These are phyloP conservation scores for Malus hybrid DNA, from an alignment of 331 rosid species.

Conservation along the genomic window DNA sequence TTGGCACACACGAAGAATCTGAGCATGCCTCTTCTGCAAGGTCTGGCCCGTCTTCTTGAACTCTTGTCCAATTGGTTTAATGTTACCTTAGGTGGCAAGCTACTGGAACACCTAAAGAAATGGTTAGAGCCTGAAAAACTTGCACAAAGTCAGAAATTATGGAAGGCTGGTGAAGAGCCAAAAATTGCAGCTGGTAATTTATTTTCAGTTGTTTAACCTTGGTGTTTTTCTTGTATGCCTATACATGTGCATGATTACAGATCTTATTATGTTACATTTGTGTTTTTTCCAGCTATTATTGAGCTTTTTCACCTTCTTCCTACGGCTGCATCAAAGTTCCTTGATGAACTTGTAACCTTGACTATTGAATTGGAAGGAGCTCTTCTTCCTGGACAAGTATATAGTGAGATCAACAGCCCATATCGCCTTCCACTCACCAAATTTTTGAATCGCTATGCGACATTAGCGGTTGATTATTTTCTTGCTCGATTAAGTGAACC, in stretches of 20 bases:
- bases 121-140: conserved; percentile 99
- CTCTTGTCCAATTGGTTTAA: conserved; percentile 96
- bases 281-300: conserved; percentile 71
- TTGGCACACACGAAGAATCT: conserved; percentile 95
- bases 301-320: conserved; percentile 99
- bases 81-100: conserved; percentile 89
- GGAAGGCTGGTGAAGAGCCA: conserved; percentile 99
- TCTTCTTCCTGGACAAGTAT: conserved; percentile 90
- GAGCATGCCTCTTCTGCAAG: conserved; percentile 97
- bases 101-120: conserved; percentile 92
- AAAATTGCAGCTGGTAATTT: conserved; percentile 93
- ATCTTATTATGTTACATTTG: conserved; percentile 13
- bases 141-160: conserved; percentile 87
- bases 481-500: conserved; percentile 88
- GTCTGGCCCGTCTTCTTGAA: conserved; percentile 96
- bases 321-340: conserved; percentile 90
- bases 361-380: conserved; percentile 99
- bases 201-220: conserved; percentile 12
- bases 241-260: background rate
- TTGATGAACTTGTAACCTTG: conserved; percentile 94
- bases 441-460: conserved; percentile 86
- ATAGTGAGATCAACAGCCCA: conserved; percentile 93
- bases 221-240: conserved; percentile 15
- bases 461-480: conserved; percentile 85
- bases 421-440: conserved; percentile 85